These are phyloP conservation scores for Astragalus membranaceus DNA, from an alignment of 306 rosid genomes.

Conservation along the genomic window DNA sequence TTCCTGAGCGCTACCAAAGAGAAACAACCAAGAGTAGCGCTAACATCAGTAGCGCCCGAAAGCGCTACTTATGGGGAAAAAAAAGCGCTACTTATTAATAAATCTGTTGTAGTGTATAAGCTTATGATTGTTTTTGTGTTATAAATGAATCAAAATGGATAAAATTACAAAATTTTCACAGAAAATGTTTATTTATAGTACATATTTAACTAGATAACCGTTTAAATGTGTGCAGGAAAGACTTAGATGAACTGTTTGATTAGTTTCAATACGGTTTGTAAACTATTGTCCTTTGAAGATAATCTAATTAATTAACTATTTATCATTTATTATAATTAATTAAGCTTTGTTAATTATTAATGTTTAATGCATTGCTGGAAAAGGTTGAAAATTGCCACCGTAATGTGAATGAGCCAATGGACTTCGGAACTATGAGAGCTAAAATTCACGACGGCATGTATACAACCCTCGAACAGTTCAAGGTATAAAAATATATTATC, in stretches of 20 bases:
- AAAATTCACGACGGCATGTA: conserved; percentile 8
- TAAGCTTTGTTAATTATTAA: neutral
- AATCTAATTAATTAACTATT: neutral
- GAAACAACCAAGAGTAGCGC: too few relatives aligned
- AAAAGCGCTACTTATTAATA: too few relatives aligned
- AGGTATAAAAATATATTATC: conserved; percentile 19
- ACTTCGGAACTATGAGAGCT: conserved; percentile 16
- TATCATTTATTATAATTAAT: neutral
- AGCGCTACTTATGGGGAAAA: too few relatives aligned
- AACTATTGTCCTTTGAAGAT: neutral
- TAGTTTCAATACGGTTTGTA: conserved; percentile 5
- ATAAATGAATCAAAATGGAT: neutral
- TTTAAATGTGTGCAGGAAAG: conserved; percentile 11
- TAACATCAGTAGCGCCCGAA: too few relatives aligned
- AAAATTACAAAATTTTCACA: neutral
- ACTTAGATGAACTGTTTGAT: neutral
- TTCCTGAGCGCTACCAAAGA: too few relatives aligned
- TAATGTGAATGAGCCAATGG: conserved; percentile 8
- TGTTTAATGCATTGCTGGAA: neutral
- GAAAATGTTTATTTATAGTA: neutral
- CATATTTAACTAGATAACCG: neutral
- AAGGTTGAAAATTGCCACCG: neutral
- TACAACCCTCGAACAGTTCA: neutral
- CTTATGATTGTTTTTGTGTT: neutral
- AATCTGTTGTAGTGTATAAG: too few relatives aligned